Base-by-base conservation (phyloP, 345 rosid species). In the Chamaenerion angustifolium region DNA sequence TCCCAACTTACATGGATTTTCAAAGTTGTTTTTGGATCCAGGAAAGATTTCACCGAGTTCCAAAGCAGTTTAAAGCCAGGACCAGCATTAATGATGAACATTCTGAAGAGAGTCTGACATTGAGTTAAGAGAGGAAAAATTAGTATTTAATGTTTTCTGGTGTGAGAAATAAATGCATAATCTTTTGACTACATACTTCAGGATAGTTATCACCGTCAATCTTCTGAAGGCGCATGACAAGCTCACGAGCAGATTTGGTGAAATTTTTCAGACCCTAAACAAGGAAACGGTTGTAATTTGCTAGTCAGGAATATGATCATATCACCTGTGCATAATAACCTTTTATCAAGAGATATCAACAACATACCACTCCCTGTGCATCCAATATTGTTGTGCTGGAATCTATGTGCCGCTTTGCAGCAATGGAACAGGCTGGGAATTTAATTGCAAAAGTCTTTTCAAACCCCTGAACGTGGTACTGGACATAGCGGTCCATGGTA, bases 181-280 rank as follows among this genome's bases (percentile, higher is more conserved):
- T 43, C 58, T 13, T 55, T 21, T 41, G 45, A 27, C 46, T 14
- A 49, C 74, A 69, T 56, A 83, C 98, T 82, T 92, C 96, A 41
- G 96, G 96, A 57, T 92, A 92, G 68, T 92, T 86, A 72, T 87
- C 92, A 37, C 79, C 69, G 55, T 87, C 98, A 68, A 92, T 82
- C 74, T 84, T 82, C 73, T 92, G 98, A 72, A 92, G 72, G 64
- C 73, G 77, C 66, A 49, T 64, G 12, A 92, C 76, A 63, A 92
- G 96, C 35, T 87, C 96, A 57, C 88, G 67, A 12, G 96, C 96
- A 64, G 80, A 42, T 79, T 76, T 83, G 17, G 72, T 78, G 12
- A 92, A 68, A 67, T 76, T 80, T 68, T 82, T 87, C 6, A 70
- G 66, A 45, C 98, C 98, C 96, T 92, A 54, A 17, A 31, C 37